Base-by-base conservation (phyloP, 1,139 yeast genomes). In the Diutina neorugosa region DNA sequence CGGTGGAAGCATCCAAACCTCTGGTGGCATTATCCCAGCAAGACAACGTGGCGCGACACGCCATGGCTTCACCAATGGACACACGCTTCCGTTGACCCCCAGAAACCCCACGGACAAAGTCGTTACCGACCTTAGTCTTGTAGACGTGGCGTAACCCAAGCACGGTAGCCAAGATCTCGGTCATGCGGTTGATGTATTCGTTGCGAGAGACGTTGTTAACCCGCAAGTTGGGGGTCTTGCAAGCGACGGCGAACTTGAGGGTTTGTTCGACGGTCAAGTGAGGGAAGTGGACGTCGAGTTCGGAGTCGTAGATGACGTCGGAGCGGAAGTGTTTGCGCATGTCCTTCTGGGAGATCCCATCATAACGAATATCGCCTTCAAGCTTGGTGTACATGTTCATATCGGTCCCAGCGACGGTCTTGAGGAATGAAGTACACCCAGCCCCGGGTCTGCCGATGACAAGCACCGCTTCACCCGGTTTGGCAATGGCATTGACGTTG, bases 21-120 rank as follows among this genome's bases (percentile, higher is more conserved):
- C 88, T 74, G n/a, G 89, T 83, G n/a, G 88, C 83, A 61, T 83
- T 83, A 70, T 83, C 90, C 86, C 86, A 84, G 63, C 84, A 78
- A 60, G 81, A 81, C 51, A 83, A 67, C 18, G 79, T 69, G 21
- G 81, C 84, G 53, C 78, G 69, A 64, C 80, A 74, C 19, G 83
- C 80, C 60, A 79, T 68, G 7, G 84, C 84, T 65, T 82, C 87
- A 31, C 81, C 84, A 57, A 80, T 71, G 2, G 84, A 78, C 23
- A 80, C 84, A 65, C 85, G 74, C 66, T 80, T 80, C 58, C 84
- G 68, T 64, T 80, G 84, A 66, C 85, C 85, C 60, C 85, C 85
- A 53, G 84, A 79, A 31, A 80, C 82, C 65, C 85, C 85, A 60
- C 83, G 73, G 31, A 80, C 78, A 57, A 70, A 77, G 64, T 80